Conservation (phyloP, 257 asterid genomes). For the Petunia secreta region DNA sequence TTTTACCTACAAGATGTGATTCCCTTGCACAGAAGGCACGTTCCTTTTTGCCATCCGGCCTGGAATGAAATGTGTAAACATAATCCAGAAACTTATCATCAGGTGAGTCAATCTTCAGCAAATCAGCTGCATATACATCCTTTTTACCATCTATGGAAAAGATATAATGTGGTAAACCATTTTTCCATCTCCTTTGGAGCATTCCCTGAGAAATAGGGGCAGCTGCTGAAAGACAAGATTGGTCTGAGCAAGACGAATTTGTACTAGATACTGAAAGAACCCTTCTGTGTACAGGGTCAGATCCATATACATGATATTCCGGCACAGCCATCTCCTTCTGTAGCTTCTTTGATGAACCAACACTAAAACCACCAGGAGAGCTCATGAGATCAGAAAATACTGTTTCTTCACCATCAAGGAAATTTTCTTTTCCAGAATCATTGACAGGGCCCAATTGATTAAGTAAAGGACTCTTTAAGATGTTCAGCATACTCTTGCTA, state of each 20-base stretch:
- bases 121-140: conserved; percentile 63
- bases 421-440: conserved; percentile 32
- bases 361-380: conserved; percentile 37
- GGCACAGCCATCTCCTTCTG: conserved; percentile 42
- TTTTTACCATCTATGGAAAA: conserved; percentile 73
- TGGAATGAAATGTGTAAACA: conserved; percentile 67
- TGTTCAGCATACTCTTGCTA: conserved; percentile 76
- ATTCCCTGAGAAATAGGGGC: conserved; percentile 63
- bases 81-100: conserved; percentile 59
- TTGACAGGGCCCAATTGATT: conserved; percentile 46
- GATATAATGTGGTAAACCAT: conserved; percentile 63
- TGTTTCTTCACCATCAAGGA: conserved; percentile 32
- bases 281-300: conserved; percentile 48
- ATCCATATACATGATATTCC: conserved; percentile 38
- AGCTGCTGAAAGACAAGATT: conserved; percentile 53
- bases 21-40: conserved; percentile 37
- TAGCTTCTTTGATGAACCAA: conserved; percentile 34
- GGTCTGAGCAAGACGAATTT: conserved; percentile 60
- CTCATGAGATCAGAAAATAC: conserved; percentile 31
- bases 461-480: conserved; percentile 72
- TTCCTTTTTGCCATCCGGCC: conserved; percentile 50
- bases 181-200: conserved; percentile 77
- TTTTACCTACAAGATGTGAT: conserved; percentile 57
- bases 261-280: conserved; percentile 64
- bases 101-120: conserved; percentile 46